Percentiles rank a stretch among this genome's conserved stretches.
phyloP scores from a whole-genome alignment of 1,139 yeast species.

The Magnusiomyces sp. region DNA sequence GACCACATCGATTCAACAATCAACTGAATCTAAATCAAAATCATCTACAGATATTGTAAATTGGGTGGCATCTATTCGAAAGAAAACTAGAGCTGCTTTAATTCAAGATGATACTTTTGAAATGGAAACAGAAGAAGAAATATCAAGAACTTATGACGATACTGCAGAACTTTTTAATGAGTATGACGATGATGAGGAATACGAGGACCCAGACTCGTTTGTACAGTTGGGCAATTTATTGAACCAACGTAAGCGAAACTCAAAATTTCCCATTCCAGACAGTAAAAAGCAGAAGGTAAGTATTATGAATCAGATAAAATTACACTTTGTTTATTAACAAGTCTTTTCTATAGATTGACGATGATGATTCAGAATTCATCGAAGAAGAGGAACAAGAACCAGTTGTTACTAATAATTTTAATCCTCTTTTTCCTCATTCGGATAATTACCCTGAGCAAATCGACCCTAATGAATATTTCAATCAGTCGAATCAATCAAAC shows the following conservation, averaged over 20 bases:
- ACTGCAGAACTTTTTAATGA: slow-evolving; percentile 25
- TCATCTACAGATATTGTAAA: slow-evolving; percentile 32
- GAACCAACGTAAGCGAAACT: slow-evolving; percentile 11
- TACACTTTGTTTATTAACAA: no score
- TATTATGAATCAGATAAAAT: background rate
- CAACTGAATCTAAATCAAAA: no score
- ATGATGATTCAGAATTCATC: slow-evolving; percentile 10
- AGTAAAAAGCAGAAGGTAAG: slow-evolving; percentile 6
- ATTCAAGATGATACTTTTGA: slow-evolving; percentile 26
- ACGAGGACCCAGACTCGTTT: slow-evolving; percentile 38
- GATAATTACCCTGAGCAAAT: background rate
- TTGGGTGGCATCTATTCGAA: slow-evolving; percentile 46
- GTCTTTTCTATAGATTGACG: background rate
- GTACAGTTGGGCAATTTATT: slow-evolving; percentile 33
- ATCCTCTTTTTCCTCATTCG: background rate
- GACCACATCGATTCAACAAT: no score
- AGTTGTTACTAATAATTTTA: slow-evolving; percentile 5
- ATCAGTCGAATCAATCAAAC: no score
- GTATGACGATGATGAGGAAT: slow-evolving; percentile 28
- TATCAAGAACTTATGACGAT: slow-evolving; percentile 27
- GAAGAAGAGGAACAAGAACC: slow-evolving; percentile 15
- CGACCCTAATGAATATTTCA: background rate
- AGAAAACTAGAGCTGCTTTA: slow-evolving; percentile 33
- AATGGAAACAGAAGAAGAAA: slow-evolving; percentile 35
- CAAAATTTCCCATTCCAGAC: slow-evolving; percentile 3